Conservation (phyloP, 352 stramenopile genomes). For the Elongisporangium prolatum region DNA sequence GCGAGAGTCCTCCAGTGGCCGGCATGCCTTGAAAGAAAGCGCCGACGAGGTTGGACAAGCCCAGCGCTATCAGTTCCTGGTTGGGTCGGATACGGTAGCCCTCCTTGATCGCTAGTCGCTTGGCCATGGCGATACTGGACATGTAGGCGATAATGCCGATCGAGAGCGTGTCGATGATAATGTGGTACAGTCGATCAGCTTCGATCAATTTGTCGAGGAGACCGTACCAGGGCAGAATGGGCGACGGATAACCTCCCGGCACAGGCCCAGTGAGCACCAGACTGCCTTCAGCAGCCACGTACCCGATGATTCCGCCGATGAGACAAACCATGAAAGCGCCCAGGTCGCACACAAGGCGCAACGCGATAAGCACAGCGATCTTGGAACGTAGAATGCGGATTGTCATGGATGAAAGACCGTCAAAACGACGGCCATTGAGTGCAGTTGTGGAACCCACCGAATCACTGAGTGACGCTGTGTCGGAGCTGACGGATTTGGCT, state of each 20-base stretch:
- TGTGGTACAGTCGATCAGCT: slow-evolving; percentile 38
- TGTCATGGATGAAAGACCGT: slow-evolving; percentile 23
- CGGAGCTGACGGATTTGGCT: slow-evolving; percentile 29
- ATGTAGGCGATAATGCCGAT: slow-evolving; percentile 90
- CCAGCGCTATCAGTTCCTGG: slow-evolving; percentile 85
- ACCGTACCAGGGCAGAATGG: slow-evolving; percentile 46
- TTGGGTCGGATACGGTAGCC: slow-evolving; percentile 65
- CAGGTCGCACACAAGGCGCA: slow-evolving; percentile 45
- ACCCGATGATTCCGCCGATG: slow-evolving; percentile 49
- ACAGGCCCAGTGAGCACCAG: slow-evolving; percentile 72
- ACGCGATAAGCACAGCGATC: slow-evolving; percentile 33
- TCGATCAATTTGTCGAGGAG: slow-evolving; percentile 39
- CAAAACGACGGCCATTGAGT: slow-evolving; percentile 26
- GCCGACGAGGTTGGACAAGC: slow-evolving; percentile 81
- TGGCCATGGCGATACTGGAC: slow-evolving; percentile 87
- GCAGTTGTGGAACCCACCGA: slow-evolving; percentile 49
- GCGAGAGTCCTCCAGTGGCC: slow-evolving; percentile 83
- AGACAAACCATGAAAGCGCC: slow-evolving; percentile 73
- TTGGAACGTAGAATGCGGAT: slow-evolving; percentile 45
- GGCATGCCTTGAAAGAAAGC: slow-evolving; percentile 86
- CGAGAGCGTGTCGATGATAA: slow-evolving; percentile 64
- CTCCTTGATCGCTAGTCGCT: slow-evolving; percentile 76
- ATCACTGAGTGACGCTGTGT: slow-evolving; percentile 28
- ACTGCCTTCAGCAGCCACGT: slow-evolving; percentile 32
- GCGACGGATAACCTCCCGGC: slow-evolving; percentile 57